phyloP scores from a whole-genome alignment of 768 basidiomycete species.

The Antrodiella citrinella region DNA sequence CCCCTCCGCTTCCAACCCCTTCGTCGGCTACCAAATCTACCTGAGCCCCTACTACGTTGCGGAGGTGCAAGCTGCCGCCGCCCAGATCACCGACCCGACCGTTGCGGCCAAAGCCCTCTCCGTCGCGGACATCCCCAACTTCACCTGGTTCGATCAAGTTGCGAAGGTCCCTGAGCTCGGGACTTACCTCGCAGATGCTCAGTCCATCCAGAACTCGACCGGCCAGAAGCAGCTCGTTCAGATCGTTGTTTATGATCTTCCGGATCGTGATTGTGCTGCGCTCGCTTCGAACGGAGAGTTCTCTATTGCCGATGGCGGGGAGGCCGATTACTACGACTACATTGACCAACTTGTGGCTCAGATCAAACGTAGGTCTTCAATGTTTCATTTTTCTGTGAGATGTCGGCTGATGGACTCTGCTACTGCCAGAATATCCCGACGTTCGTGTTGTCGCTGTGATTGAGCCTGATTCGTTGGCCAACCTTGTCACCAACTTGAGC shows the following conservation, averaged over 20 bases:
- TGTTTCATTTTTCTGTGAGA: background rate
- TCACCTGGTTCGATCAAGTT: constrained; percentile 53
- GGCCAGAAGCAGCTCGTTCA: constrained; percentile 38
- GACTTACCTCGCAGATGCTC: constrained; percentile 48
- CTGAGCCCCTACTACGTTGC: constrained; percentile 47
- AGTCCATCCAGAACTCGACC: constrained; percentile 33
- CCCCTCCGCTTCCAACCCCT: constrained; percentile 45
- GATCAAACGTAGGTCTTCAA: constrained; percentile 34
- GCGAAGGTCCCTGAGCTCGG: constrained; percentile 48
- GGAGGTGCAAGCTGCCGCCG: constrained; percentile 45
- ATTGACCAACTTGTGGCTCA: constrained; percentile 56
- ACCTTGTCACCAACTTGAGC: constrained; percentile 60
- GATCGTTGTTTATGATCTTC: constrained; percentile 43
- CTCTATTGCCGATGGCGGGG: constrained; percentile 46
- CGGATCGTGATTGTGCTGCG: constrained; percentile 61
- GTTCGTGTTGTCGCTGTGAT: constrained; percentile 58
- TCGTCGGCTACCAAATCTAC: constrained; percentile 39
- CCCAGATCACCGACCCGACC: constrained; percentile 39
- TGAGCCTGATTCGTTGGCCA: constrained; percentile 62
- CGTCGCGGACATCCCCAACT: constrained; percentile 53
- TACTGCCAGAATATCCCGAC: constrained; percentile 38
- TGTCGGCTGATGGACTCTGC: background rate
- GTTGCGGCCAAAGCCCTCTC: constrained; percentile 40
- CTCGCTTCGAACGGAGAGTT: constrained; percentile 62
- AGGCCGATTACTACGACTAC: constrained; percentile 37